Conservation (phyloP, 1,284 basidiomycete genomes). For the Coniferiporia sulphurascens region DNA sequence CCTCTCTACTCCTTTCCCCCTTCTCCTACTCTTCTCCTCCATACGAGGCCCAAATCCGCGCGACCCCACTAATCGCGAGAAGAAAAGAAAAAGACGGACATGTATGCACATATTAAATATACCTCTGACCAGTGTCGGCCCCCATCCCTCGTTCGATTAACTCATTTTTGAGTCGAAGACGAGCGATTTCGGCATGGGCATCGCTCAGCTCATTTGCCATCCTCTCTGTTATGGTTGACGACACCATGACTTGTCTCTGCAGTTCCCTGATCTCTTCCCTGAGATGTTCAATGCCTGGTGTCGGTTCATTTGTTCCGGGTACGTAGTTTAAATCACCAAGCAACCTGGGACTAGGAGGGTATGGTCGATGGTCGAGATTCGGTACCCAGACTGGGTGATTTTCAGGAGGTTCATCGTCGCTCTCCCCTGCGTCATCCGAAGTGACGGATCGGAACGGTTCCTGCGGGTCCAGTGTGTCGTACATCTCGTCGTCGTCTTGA, state of each 20-base stretch:
- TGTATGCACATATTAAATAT: neutral
- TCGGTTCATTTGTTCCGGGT: neutral
- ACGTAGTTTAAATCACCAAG: neutral
- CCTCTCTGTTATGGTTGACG: constrained; percentile 5
- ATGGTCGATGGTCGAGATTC: constrained; percentile 1
- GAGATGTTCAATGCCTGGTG: constrained; percentile 1
- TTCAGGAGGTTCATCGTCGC: constrained; percentile 5
- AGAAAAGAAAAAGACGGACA: too few relatives aligned
- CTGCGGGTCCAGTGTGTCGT: constrained; percentile 2
- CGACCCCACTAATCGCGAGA: too few relatives aligned
- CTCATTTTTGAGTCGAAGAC: constrained; percentile 9
- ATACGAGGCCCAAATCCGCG: too few relatives aligned
- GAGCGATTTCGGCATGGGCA: constrained; percentile 14
- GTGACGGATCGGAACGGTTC: neutral
- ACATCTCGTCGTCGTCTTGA: constrained; percentile 9
- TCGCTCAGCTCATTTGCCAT: constrained; percentile 11
- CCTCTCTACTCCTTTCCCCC: too few relatives aligned
- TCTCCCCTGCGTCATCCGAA: constrained; percentile 7
- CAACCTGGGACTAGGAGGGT: constrained; percentile 9
- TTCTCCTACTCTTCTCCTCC: too few relatives aligned
- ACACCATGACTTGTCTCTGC: constrained; percentile 1
- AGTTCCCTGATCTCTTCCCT: constrained; percentile 12
- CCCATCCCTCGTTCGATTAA: constrained; percentile 1
- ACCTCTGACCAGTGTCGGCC: neutral
- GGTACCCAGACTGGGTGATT: neutral